These are phyloP conservation scores for Paramecium biaurelia DNA, from an alignment of 73 alveolate species.

Conservation along the genomic window DNA sequence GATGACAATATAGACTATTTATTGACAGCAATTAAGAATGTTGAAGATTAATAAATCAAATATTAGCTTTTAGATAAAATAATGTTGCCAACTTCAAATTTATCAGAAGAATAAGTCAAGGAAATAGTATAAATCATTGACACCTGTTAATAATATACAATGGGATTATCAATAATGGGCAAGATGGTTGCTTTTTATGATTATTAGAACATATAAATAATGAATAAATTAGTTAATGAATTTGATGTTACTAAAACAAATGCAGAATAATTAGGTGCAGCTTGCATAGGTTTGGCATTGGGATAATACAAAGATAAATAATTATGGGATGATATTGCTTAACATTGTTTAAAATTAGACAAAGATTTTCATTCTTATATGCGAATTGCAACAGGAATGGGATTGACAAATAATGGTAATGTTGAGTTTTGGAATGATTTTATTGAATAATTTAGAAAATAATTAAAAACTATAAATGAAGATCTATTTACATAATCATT, in stretches of 20 bases:
- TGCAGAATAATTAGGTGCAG: slow-evolving; percentile 23
- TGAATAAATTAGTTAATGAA: neutral
- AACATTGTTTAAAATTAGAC: neutral
- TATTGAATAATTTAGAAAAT: neutral
- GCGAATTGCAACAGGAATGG: slow-evolving; percentile 45
- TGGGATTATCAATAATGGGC: neutral
- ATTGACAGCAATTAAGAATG: neutral
- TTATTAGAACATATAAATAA: neutral
- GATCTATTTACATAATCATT: slow-evolving; percentile 36
- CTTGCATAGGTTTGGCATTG: slow-evolving; percentile 24
- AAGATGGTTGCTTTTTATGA: neutral
- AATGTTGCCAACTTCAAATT: neutral
- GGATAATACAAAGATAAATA: neutral
- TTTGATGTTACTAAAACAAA: neutral
- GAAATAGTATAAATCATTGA: neutral
- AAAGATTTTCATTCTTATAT: slow-evolving; percentile 26
- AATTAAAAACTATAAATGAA: neutral
- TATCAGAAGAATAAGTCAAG: neutral
- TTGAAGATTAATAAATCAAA: neutral
- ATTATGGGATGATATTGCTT: slow-evolving; percentile 26
- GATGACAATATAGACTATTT: neutral
- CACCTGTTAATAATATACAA: neutral
- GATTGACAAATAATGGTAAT: slow-evolving; percentile 21
- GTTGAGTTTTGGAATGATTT: slow-evolving; percentile 39
- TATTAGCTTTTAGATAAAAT: neutral